Evolutionary conservation across 129 eudicot genomes (phyloP).

Genomic region (Helichrysum umbraculigerum): DNA sequence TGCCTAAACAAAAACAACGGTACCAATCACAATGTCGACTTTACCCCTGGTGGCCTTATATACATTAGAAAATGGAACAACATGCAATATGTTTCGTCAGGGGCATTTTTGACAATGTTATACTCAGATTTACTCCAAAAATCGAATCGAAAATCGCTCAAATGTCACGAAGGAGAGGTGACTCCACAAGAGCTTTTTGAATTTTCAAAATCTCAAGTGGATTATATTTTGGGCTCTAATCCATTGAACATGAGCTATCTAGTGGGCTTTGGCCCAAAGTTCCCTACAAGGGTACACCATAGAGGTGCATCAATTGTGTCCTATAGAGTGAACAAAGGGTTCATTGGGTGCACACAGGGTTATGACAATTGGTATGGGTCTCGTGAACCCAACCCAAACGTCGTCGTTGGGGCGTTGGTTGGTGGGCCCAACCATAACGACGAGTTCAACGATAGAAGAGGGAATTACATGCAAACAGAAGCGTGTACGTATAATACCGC

Average conservation of each 20-base stretch:
- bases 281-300: constrained; percentile 72
- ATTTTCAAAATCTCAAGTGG: constrained; percentile 71
- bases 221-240: constrained; percentile 74
- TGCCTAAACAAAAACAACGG: constrained; percentile 70
- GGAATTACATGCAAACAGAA: constrained; percentile 71
- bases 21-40: constrained; percentile 40
- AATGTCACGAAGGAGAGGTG: constrained; percentile 44
- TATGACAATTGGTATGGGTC: constrained; percentile 63
- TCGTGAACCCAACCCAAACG: constrained; percentile 59
- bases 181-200: constrained; percentile 44
- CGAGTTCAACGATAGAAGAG: constrained; percentile 52
- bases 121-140: constrained; percentile 60
- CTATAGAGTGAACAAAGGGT: constrained; percentile 52
- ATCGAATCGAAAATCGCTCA: constrained; percentile 34
- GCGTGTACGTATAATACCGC: constrained; percentile 86
- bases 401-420: constrained; percentile 63
- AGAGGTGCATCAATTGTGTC: constrained; percentile 74
- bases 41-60: constrained; percentile 73
- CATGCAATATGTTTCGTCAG: constrained; percentile 78
- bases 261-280: constrained; percentile 69
- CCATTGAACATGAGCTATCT: constrained; percentile 73
- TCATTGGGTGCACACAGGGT: constrained; percentile 88
- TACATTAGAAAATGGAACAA: constrained; percentile 83
- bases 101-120: constrained; percentile 47
- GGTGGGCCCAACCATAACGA: constrained; percentile 77